Evolutionary conservation across 768 basidiomycete genomes (phyloP).

Genomic region (Pisolithus microcarpus): DNA sequence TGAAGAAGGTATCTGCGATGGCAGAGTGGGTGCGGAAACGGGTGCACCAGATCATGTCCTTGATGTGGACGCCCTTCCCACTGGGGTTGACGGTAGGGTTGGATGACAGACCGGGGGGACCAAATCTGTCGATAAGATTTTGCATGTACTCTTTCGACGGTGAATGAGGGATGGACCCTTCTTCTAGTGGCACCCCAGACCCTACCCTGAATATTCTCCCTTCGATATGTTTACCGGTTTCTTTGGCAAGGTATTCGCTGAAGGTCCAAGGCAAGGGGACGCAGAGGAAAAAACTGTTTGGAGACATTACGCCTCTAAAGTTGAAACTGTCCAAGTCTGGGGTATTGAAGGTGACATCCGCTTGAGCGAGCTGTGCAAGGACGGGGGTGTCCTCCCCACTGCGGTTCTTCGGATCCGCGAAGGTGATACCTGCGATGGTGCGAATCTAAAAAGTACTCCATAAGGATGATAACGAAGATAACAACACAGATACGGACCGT

Average conservation of each 20-base stretch:
- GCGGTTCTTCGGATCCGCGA: conserved; percentile 35
- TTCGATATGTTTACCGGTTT: conserved; percentile 4
- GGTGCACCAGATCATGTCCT: conserved; percentile 37
- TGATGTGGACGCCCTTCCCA: conserved; percentile 25
- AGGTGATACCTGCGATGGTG: conserved; percentile 32
- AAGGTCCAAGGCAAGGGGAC: conserved; percentile 30
- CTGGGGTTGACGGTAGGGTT: conserved; percentile 29
- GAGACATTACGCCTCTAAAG: conserved; percentile 19
- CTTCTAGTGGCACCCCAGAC: conserved; percentile 29
- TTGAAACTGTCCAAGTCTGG: background rate
- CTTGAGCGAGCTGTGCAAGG: conserved; percentile 37
- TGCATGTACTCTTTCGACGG: conserved; percentile 40
- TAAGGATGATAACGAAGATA: background rate
- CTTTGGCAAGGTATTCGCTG: conserved; percentile 11
- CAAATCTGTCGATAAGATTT: conserved; percentile 34
- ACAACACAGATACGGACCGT: conserved; percentile 23
- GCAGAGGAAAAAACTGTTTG: conserved; percentile 29
- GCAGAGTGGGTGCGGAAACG: conserved; percentile 41
- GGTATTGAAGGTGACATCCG: conserved; percentile 36
- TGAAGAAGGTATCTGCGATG: conserved; percentile 34
- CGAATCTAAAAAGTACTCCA: conserved; percentile 32
- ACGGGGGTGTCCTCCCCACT: conserved; percentile 19
- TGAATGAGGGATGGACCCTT: conserved; percentile 30
- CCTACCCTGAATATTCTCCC: conserved; percentile 33
- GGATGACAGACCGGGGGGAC: conserved; percentile 28